phyloP scores from a whole-genome alignment of 306 rosid species.

The Ochetophila trinervis region DNA sequence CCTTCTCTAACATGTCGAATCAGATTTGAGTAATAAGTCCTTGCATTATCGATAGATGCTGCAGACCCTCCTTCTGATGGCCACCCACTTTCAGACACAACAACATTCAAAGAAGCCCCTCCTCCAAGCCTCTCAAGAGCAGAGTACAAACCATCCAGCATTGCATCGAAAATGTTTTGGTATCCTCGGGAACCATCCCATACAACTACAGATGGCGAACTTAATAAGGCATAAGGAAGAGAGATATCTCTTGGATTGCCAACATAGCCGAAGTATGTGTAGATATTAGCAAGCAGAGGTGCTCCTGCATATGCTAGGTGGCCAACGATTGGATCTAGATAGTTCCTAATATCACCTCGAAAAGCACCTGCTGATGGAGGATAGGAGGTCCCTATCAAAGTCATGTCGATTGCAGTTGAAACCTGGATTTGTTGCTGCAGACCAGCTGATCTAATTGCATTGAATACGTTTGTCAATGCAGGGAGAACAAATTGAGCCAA shows the following conservation, averaged over 20 bases:
- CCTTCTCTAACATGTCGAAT: constrained; percentile 50
- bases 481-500: constrained; percentile 44
- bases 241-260: constrained; percentile 48
- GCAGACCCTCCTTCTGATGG: constrained; percentile 54
- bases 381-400: constrained; percentile 51
- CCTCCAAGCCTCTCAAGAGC: constrained; percentile 48
- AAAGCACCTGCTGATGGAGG: constrained; percentile 63
- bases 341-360: constrained; percentile 49
- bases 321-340: constrained; percentile 56
- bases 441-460: constrained; percentile 44
- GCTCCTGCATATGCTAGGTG: constrained; percentile 45
- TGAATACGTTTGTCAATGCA: constrained; percentile 42
- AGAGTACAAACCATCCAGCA: constrained; percentile 50
- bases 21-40: constrained; percentile 41
- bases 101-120: constrained; percentile 50
- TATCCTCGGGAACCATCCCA: constrained; percentile 44
- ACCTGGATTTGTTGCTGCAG: constrained; percentile 57
- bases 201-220: constrained; percentile 41
- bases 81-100: constrained; percentile 73
- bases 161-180: constrained; percentile 61
- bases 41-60: constrained; percentile 45
- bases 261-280: constrained; percentile 52
- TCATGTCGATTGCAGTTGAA: constrained; percentile 55
- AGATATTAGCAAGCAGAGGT: constrained; percentile 56
- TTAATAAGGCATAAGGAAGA: constrained; percentile 51